These are phyloP conservation scores for Emydomyces testavorans DNA, from an alignment of 2,329 filamentous ascomycete species.

Conservation along the genomic window DNA sequence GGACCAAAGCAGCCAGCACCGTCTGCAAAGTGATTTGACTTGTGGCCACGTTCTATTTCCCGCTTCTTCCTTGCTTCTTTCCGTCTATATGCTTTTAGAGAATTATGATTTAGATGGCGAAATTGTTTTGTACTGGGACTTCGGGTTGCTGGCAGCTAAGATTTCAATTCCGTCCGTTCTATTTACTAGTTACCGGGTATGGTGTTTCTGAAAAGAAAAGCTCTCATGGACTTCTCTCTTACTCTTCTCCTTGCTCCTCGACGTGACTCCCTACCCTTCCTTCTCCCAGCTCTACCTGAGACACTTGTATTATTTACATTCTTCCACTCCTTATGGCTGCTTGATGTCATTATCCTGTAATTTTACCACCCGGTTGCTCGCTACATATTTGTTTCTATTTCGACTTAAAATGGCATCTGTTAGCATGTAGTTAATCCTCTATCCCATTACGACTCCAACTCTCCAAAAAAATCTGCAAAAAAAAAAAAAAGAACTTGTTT, in stretches of 20 bases:
- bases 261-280: background rate
- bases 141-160: background rate
- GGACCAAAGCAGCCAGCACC: background rate
- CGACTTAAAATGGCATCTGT: too few species aligned
- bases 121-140: background rate
- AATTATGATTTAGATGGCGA: slow-evolving; percentile 5
- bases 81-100: slow-evolving; percentile 1
- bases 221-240: background rate
- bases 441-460: too few species aligned
- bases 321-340: background rate
- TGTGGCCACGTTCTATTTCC: background rate
- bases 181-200: too few species aligned
- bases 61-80: background rate
- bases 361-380: background rate
- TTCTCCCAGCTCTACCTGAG: background rate
- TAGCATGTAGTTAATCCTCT: too few species aligned
- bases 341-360: background rate
- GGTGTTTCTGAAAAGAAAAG: too few species aligned
- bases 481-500: too few species aligned
- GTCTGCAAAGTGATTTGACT: background rate
- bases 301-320: background rate
- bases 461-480: too few species aligned
- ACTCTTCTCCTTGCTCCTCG: background rate
- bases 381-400: too few species aligned
- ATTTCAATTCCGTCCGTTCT: too few species aligned